Evolutionary conservation across 2,329 filamentous ascomycete genomes (phyloP).

Genomic region (Colletotrichum cuscutae): DNA sequence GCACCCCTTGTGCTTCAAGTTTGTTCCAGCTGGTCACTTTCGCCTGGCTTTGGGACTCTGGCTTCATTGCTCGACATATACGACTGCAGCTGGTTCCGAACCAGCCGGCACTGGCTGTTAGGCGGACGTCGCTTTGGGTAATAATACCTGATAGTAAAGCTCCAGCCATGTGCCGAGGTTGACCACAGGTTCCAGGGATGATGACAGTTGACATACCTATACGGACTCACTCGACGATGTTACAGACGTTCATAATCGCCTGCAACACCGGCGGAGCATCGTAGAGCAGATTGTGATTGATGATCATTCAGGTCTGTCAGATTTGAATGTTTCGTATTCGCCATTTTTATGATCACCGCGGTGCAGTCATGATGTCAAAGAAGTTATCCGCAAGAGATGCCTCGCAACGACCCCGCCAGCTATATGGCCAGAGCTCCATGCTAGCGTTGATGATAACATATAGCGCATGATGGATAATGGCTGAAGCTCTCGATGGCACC

Average conservation of each 20-base stretch:
- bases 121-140: neutral
- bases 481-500: constrained; percentile 8
- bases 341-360: neutral
- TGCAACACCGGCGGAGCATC: neutral
- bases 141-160: neutral
- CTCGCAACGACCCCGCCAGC: neutral
- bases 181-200: neutral
- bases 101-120: neutral
- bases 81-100: neutral
- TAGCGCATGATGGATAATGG: neutral
- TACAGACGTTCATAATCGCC: neutral
- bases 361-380: neutral
- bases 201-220: neutral
- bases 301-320: neutral
- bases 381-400: neutral
- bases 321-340: neutral
- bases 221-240: neutral
- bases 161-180: neutral
- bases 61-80: neutral
- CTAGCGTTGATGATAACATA: neutral
- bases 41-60: neutral
- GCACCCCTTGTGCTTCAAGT: constrained; percentile 18
- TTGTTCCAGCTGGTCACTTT: constrained; percentile 22
- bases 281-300: neutral
- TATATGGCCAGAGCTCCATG: constrained; percentile 23